phyloP scores from a whole-genome alignment of 2,329 filamentous ascomycete genomes.

The Uncinocarpus reesii region DNA sequence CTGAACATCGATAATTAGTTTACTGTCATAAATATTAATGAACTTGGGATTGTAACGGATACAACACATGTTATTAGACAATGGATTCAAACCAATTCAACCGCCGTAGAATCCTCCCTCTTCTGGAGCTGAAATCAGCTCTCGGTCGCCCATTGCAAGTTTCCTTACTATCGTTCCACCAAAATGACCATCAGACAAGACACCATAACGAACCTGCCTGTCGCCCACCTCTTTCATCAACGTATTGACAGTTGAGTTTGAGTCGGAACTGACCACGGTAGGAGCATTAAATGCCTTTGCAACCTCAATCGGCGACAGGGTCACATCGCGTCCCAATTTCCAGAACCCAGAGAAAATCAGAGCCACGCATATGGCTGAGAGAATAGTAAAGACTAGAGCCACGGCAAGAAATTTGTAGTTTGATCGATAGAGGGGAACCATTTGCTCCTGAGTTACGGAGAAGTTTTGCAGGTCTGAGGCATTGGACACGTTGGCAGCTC shows the following conservation, averaged over 20 bases:
- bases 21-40: no score
- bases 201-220: background rate
- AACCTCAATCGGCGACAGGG: background rate
- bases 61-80: no score
- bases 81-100: background rate
- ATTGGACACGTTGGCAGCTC: background rate
- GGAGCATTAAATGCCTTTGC: constrained; percentile 1
- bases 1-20: no score
- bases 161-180: background rate
- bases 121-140: background rate
- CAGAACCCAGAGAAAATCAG: background rate
- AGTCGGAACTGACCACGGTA: background rate
- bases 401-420: background rate
- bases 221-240: background rate
- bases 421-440: background rate
- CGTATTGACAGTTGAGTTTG: background rate
- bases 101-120: background rate
- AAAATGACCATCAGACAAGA: background rate
- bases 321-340: background rate
- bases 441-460: background rate
- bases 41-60: no score
- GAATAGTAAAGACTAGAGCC: background rate
- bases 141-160: background rate
- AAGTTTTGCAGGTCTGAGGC: background rate
- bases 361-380: background rate